phyloP scores from a whole-genome alignment of 202 grass and related monocot species.

The Zizania palustris region DNA sequence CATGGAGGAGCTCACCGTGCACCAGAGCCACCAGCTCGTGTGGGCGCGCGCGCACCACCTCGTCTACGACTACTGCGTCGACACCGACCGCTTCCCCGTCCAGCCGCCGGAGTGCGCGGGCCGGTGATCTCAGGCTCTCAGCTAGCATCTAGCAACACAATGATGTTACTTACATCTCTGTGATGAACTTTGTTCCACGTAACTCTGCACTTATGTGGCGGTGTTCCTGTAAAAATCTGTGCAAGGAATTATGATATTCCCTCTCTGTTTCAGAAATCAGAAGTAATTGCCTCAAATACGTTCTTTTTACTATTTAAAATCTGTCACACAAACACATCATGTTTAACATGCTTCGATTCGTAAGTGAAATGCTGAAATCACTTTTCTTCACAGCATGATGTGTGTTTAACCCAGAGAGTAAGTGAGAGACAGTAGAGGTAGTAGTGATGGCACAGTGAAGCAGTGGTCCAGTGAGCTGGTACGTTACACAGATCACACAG shows the following conservation, averaged over 20 bases:
- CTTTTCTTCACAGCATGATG: too few relatives aligned
- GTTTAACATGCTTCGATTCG: too few relatives aligned
- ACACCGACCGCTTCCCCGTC: conserved; percentile 66
- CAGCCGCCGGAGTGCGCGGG: conserved; percentile 74
- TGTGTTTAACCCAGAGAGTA: not conserved
- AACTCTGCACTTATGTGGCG: not conserved
- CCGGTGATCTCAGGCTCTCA: conserved; percentile 45
- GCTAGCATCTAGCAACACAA: not conserved
- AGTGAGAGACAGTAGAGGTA: not conserved
- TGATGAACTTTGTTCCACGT: not conserved
- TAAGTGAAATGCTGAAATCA: too few relatives aligned
- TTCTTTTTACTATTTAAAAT: not conserved
- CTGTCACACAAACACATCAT: too few relatives aligned
- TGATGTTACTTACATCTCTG: not conserved
- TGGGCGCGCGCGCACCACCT: conserved; percentile 96
- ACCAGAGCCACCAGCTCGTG: conserved; percentile 86
- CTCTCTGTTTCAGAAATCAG: not conserved
- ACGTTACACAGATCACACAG: not conserved
- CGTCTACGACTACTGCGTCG: conserved; percentile 96
- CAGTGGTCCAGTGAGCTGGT: conserved; percentile 22
- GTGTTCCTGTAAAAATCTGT: conserved; percentile 30
- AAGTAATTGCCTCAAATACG: too few relatives aligned
- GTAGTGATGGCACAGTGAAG: not conserved
- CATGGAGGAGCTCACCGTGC: conserved; percentile 86
- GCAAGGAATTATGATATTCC: not conserved